Percentiles rank a stretch among this genome's conserved stretches.
Conservation (phyloP, 345 rosid species). For the Carallia brachiata region DNA sequence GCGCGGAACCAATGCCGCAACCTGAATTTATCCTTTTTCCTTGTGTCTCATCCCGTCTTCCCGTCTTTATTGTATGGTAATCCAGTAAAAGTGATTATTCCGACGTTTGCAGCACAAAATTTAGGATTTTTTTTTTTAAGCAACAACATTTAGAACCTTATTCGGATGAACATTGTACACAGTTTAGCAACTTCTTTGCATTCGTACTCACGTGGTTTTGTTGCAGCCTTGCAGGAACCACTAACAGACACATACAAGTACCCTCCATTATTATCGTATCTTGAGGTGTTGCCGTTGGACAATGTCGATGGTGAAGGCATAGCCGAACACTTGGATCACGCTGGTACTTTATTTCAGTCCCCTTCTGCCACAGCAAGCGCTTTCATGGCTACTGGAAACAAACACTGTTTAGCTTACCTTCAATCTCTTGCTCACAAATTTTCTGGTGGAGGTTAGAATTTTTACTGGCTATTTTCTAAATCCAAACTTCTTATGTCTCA, state of each 20-base stretch:
- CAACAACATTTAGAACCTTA: too few species aligned
- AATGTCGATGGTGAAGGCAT: slow-evolving; percentile 24
- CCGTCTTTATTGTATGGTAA: too few species aligned
- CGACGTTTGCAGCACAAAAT: too few species aligned
- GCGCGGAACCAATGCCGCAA: too few species aligned
- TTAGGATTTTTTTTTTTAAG: too few species aligned
- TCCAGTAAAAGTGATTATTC: too few species aligned
- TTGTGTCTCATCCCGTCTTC: too few species aligned
- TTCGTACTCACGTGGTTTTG: too few species aligned
- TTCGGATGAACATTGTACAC: too few species aligned
- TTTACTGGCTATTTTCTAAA: not conserved
- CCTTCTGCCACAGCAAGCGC: slow-evolving; percentile 71
- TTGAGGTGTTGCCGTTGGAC: slow-evolving; percentile 43
- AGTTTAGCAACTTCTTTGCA: not conserved
- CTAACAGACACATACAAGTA: slow-evolving; percentile 24
- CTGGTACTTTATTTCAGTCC: slow-evolving; percentile 60
- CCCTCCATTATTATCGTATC: slow-evolving; percentile 45
- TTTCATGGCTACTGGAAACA: slow-evolving; percentile 51
- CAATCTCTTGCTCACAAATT: slow-evolving; percentile 38
- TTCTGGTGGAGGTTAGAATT: slow-evolving; percentile 42
- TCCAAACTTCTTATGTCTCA: not conserved
- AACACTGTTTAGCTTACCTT: slow-evolving; percentile 41
- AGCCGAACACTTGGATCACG: slow-evolving; percentile 19
- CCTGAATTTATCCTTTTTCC: too few species aligned
- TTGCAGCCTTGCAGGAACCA: slow-evolving; percentile 33